Percentiles rank a stretch among this genome's conserved stretches.
Conservation (phyloP, 2,329 filamentous ascomycete species). For the Salinomyces thailandicus region DNA sequence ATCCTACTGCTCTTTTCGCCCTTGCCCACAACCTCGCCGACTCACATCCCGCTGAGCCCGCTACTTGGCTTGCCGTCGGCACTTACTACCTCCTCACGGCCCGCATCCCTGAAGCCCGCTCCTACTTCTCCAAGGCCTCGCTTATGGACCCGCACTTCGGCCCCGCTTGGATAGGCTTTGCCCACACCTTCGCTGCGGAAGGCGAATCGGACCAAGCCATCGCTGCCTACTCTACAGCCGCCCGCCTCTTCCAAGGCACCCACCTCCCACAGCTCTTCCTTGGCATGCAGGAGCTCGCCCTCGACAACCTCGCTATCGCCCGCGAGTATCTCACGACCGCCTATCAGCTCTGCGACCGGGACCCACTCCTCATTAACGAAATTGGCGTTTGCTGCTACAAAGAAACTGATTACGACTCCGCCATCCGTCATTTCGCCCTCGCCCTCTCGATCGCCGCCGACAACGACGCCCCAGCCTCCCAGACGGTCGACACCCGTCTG, state of each 20-base stretch:
- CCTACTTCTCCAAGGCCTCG: constrained; percentile 94
- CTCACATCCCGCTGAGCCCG: constrained; percentile 79
- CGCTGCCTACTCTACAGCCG: constrained; percentile 91
- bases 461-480: constrained; percentile 61
- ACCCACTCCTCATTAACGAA: constrained; percentile 88
- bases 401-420: constrained; percentile 65
- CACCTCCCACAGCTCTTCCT: constrained; percentile 92
- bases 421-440: constrained; percentile 65
- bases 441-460: constrained; percentile 69
- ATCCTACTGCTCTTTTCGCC: constrained; percentile 82
- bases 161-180: constrained; percentile 96
- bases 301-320: constrained; percentile 89
- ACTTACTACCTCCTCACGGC: constrained; percentile 86
- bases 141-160: constrained; percentile 97
- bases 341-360: constrained; percentile 68
- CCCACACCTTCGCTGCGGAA: constrained; percentile 94
- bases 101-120: constrained; percentile 82
- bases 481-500: constrained; percentile 73
- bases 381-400: constrained; percentile 95
- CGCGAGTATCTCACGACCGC: constrained; percentile 91
- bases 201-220: constrained; percentile 98
- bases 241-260: constrained; percentile 88
- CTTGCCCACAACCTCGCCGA: constrained; percentile 89
- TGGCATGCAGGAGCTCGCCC: constrained; percentile 94
- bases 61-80: constrained; percentile 87